These are phyloP conservation scores for Rhodamnia argentea DNA, from an alignment of 345 rosid genomes.

Conservation along the genomic window DNA sequence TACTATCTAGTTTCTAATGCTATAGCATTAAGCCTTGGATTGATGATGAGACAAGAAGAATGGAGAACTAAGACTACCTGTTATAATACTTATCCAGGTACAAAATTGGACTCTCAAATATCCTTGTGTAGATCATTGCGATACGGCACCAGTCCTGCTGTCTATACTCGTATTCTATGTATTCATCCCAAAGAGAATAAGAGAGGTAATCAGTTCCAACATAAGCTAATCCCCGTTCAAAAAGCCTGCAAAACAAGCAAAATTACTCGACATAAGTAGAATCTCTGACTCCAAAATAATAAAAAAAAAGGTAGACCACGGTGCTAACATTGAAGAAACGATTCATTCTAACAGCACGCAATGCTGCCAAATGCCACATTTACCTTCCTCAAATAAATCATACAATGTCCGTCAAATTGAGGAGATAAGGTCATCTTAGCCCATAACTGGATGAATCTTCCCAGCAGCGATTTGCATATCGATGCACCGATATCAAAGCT, in stretches of 20 bases:
- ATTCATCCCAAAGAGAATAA: constrained; percentile 83
- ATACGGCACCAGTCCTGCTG: constrained; percentile 79
- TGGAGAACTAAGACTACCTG: constrained; percentile 27
- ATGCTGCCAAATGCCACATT: constrained; percentile 77
- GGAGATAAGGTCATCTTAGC: constrained; percentile 92
- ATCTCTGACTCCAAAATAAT: constrained; percentile 12
- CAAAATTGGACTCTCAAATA: constrained; percentile 78
- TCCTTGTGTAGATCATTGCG: constrained; percentile 69
- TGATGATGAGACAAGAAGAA: not conserved
- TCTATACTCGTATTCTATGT: constrained; percentile 87
- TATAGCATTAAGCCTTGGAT: not conserved
- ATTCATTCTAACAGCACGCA: constrained; percentile 65
- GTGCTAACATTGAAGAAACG: constrained; percentile 49
- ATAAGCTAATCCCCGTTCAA: constrained; percentile 82
- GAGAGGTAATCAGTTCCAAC: constrained; percentile 90
- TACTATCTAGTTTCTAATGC: not conserved
- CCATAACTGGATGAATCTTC: constrained; percentile 85
- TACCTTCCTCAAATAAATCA: constrained; percentile 89
- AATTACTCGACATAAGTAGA: not conserved
- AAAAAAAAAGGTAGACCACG: constrained; percentile 20
- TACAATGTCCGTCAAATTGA: constrained; percentile 63
- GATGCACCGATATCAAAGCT: constrained; percentile 64
- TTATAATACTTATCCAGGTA: constrained; percentile 71
- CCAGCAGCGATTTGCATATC: constrained; percentile 88
- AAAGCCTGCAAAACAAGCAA: constrained; percentile 36